Evolutionary conservation across 495 filamentous ascomycete genomes (phyloP).

Genomic region (Apodospora peruviana): DNA sequence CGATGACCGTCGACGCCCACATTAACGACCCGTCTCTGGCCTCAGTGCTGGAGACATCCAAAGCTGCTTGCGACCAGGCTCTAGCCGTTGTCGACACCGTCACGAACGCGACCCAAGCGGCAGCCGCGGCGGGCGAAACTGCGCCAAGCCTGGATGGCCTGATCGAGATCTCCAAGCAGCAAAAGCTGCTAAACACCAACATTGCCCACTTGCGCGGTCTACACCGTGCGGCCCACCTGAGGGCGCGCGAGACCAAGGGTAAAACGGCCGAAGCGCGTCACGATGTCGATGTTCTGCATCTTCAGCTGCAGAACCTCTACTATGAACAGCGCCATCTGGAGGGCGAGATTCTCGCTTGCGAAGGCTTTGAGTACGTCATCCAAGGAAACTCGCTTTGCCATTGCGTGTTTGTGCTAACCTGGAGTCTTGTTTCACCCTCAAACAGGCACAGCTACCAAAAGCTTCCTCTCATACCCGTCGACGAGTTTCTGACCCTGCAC

Average conservation of each 20-base stretch:
- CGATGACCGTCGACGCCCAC: conserved; percentile 49
- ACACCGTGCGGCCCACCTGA: conserved; percentile 74
- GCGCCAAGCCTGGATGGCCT: conserved; percentile 43
- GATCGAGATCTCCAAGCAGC: conserved; percentile 64
- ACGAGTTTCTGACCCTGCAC: conserved; percentile 73
- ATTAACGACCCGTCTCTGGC: conserved; percentile 65
- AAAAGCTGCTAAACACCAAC: conserved; percentile 73
- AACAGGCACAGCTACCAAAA: conserved; percentile 78
- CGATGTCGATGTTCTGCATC: conserved; percentile 85
- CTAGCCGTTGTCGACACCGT: conserved; percentile 57
- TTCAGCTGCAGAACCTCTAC: conserved; percentile 91
- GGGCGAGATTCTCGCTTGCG: conserved; percentile 86
- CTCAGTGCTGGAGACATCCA: conserved; percentile 65
- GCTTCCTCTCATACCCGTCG: conserved; percentile 75
- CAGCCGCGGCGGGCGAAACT: conserved; percentile 18
- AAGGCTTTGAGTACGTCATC: conserved; percentile 77
- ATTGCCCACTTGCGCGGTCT: conserved; percentile 76
- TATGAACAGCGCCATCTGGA: conserved; percentile 90
- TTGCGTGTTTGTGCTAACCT: background rate
- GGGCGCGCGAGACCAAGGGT: conserved; percentile 80
- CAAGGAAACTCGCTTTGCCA: background rate
- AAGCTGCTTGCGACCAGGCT: conserved; percentile 66
- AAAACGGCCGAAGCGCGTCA: conserved; percentile 79
- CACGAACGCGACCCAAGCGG: conserved; percentile 38
- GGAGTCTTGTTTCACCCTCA: background rate